Conservation (phyloP, 495 filamentous ascomycete genomes). For the Sordaria brevicollis region DNA sequence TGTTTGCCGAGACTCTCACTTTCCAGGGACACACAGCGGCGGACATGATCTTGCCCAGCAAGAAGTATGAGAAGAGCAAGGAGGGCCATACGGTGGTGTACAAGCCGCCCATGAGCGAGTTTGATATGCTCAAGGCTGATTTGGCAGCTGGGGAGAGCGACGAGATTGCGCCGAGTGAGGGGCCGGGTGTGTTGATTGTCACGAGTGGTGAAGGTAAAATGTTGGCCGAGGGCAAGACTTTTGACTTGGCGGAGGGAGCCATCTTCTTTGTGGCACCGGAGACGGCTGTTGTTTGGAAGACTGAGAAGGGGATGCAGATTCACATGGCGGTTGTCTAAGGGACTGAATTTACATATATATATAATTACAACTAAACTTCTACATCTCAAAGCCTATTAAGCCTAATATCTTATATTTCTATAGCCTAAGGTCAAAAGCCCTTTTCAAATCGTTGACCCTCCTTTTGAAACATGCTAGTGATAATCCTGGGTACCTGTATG, state of each 20-base stretch:
- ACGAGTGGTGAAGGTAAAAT: slow-evolving; percentile 52
- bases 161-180: slow-evolving; percentile 42
- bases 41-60: slow-evolving; percentile 41
- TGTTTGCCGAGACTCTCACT: slow-evolving; percentile 50
- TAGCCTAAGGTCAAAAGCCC: no score
- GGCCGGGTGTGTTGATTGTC: slow-evolving; percentile 57
- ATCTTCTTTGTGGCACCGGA: slow-evolving; percentile 62
- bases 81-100: slow-evolving; percentile 51
- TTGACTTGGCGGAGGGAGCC: slow-evolving; percentile 51
- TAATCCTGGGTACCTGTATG: no score
- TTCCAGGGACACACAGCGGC: slow-evolving; percentile 49
- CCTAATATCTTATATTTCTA: background rate
- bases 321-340: slow-evolving; percentile 36
- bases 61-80: slow-evolving; percentile 41
- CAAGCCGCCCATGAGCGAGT: slow-evolving; percentile 62
- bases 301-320: slow-evolving; percentile 41
- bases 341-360: no score
- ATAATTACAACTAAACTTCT: no score
- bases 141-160: slow-evolving; percentile 49
- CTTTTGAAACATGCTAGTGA: no score
- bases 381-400: background rate
- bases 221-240: slow-evolving; percentile 40
- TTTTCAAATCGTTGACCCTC: no score
- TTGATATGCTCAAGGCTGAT: slow-evolving; percentile 53
- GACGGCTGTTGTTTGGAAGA: slow-evolving; percentile 38